Evolutionary conservation across 371 early-diverging fungal species (phyloP).

Genomic region (Blakeslea trispora): DNA sequence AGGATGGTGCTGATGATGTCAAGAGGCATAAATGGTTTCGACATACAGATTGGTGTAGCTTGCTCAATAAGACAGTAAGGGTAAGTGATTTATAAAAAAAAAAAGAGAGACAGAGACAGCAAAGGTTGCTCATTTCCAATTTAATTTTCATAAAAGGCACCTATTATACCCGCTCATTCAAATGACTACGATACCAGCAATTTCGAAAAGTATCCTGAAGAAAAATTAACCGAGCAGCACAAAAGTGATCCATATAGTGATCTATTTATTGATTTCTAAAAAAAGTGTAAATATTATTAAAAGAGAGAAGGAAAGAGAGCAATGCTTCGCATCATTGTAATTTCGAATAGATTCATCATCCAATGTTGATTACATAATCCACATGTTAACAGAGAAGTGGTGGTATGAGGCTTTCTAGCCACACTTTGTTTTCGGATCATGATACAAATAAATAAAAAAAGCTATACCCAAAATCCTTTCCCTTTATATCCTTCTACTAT

Average conservation of each 20-base stretch:
- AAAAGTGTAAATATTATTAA: neutral
- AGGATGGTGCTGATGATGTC: slow-evolving; percentile 59
- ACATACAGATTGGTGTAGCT: slow-evolving; percentile 80
- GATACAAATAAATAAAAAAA: no score
- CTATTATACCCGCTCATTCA: slow-evolving; percentile 61
- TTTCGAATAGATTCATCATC: no score
- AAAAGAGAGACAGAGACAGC: no score
- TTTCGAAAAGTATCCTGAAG: slow-evolving; percentile 69
- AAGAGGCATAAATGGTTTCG: slow-evolving; percentile 89
- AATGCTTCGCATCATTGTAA: no score
- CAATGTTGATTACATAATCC: no score
- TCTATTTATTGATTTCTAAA: slow-evolving; percentile 48
- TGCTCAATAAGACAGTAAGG: slow-evolving; percentile 67
- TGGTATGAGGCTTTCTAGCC: no score
- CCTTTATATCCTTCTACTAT: no score
- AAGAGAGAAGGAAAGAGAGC: no score
- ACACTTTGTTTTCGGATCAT: no score
- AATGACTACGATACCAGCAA: slow-evolving; percentile 70
- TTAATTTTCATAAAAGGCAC: slow-evolving; percentile 58
- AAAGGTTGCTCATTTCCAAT: no score
- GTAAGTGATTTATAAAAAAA: slow-evolving; percentile 21
- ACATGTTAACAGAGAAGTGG: no score
- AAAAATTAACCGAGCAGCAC: slow-evolving; percentile 32
- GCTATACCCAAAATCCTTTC: no score
- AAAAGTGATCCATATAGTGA: slow-evolving; percentile 47